Conservation (phyloP, 1,284 basidiomycete species). For the Ustilago loliicola region DNA sequence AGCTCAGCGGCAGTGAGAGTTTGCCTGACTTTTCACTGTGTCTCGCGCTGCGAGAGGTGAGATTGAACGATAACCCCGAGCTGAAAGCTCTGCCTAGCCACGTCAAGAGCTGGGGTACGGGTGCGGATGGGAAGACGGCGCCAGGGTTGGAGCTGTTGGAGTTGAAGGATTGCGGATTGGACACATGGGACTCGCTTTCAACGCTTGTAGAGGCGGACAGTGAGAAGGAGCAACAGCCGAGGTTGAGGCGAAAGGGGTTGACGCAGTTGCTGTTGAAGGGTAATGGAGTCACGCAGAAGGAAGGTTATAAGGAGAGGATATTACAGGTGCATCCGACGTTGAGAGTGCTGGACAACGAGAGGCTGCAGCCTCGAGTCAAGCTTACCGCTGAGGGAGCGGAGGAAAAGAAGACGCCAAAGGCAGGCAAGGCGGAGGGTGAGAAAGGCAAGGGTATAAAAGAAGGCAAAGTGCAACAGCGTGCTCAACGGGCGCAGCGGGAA, state of each 20-base stretch:
- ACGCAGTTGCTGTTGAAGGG: constrained; percentile 58
- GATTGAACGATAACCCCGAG: constrained; percentile 55
- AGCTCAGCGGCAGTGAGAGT: constrained; percentile 29
- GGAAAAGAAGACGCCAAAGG: not conserved
- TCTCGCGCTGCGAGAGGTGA: constrained; percentile 60
- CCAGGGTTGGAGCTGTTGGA: constrained; percentile 62
- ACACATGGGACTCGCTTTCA: constrained; percentile 45
- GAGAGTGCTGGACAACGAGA: constrained; percentile 57
- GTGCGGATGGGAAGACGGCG: constrained; percentile 57
- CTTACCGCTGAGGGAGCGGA: constrained; percentile 19
- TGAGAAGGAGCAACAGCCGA: constrained; percentile 28
- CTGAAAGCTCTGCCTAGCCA: constrained; percentile 53
- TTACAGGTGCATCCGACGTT: constrained; percentile 43
- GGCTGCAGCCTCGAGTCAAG: constrained; percentile 35
- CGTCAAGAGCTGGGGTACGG: constrained; percentile 60
- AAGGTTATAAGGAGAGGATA: constrained; percentile 52
- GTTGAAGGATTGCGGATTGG: constrained; percentile 61
- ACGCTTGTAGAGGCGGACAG: constrained; percentile 33
- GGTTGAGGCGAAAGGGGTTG: constrained; percentile 46
- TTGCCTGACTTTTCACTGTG: constrained; percentile 66
- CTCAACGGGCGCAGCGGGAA: not conserved
- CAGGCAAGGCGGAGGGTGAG: constrained; percentile 2
- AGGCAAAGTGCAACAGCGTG: not conserved
- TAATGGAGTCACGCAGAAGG: constrained; percentile 47
- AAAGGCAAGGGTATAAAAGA: constrained; percentile 1